Conservation (phyloP, 352 stramenopile genomes). For the Globisporangium yorkense region DNA sequence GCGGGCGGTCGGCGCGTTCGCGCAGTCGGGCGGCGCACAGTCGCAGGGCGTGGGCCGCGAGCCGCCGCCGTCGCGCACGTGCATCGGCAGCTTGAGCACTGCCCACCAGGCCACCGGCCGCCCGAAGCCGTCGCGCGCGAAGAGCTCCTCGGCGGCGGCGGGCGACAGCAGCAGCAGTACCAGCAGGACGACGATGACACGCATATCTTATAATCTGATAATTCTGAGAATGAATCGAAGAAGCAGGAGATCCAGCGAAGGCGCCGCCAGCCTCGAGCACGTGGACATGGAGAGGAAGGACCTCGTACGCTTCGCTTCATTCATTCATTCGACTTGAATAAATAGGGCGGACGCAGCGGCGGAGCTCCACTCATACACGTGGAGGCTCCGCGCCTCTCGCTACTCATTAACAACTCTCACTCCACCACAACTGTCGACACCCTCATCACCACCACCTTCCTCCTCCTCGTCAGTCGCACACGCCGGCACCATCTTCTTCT, state of each 20-base stretch:
- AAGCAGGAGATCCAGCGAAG: too few species aligned
- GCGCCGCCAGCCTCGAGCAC: too few species aligned
- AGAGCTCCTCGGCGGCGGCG: conserved; percentile 13
- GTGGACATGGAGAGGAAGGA: too few species aligned
- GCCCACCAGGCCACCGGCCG: conserved; percentile 64
- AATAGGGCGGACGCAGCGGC: neutral
- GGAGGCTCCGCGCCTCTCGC: neutral
- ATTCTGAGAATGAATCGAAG: too few species aligned
- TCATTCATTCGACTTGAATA: neutral
- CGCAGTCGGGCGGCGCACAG: conserved; percentile 49
- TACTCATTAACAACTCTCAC: neutral
- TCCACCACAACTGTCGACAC: neutral
- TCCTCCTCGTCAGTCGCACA: too few species aligned
- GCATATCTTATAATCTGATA: neutral
- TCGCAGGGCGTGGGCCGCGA: conserved; percentile 53
- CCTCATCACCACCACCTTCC: too few species aligned
- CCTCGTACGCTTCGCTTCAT: neutral
- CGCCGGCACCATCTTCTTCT: too few species aligned
- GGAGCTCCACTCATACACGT: neutral
- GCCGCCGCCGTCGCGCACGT: conserved; percentile 18
- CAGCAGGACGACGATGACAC: neutral
- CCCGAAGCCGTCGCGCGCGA: conserved; percentile 55
- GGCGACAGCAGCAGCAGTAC: conserved; percentile 11
- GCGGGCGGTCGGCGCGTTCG: conserved; percentile 32
- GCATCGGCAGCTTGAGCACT: conserved; percentile 66